Evolutionary conservation across 257 asterid genomes (phyloP).

Genomic region (Forsythia viridissima): DNA sequence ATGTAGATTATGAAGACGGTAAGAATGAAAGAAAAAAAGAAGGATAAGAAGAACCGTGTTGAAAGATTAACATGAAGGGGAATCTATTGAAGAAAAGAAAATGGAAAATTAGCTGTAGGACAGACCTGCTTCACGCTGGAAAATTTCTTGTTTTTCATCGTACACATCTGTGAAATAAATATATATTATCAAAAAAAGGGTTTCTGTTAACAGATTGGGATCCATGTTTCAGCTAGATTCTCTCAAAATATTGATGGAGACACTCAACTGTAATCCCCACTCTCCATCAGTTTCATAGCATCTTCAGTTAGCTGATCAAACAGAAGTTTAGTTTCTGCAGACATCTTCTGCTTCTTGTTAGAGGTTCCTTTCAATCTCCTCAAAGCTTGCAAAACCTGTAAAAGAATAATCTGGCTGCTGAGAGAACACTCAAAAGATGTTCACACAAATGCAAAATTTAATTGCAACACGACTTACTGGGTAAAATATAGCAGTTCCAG

Average conservation of each 20-base stretch:
- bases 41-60: slow-evolving; percentile 4
- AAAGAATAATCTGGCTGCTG: slow-evolving; percentile 17
- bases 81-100: neutral
- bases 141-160: slow-evolving; percentile 85
- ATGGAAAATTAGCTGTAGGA: slow-evolving; percentile 15
- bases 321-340: slow-evolving; percentile 64
- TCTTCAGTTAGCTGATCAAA: slow-evolving; percentile 98
- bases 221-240: slow-evolving; percentile 11
- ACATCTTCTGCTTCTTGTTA: slow-evolving; percentile 85
- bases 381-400: slow-evolving; percentile 83
- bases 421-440: neutral
- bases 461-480: slow-evolving; percentile 2
- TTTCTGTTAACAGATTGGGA: slow-evolving; percentile 4
- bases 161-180: slow-evolving; percentile 72
- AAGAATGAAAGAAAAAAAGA: slow-evolving; percentile 10
- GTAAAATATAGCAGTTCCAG: slow-evolving; percentile 2
- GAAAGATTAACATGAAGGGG: neutral
- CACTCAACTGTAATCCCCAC: slow-evolving; percentile 87
- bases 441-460: slow-evolving; percentile 9
- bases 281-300: slow-evolving; percentile 88
- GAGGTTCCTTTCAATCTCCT: slow-evolving; percentile 92
- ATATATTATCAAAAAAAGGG: slow-evolving; percentile 4
- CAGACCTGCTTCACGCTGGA: slow-evolving; percentile 93
- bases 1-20: neutral
- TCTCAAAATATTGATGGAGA: slow-evolving; percentile 9